Evolutionary conservation across 2,329 filamentous ascomycete species (phyloP).

Genomic region (Fusarium nanum): DNA sequence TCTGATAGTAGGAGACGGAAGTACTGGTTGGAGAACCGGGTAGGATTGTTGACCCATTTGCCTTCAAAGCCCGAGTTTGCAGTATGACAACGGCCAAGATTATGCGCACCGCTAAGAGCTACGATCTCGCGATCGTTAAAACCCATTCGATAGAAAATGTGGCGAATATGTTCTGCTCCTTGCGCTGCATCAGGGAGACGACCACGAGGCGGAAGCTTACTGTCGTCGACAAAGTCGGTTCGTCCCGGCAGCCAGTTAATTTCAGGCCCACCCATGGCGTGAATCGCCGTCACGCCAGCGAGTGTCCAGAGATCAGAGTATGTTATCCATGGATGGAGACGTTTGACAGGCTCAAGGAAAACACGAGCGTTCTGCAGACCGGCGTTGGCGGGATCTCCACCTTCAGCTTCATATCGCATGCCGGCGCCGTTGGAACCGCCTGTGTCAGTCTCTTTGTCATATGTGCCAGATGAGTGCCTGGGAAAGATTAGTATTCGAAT

Average conservation of each 20-base stretch:
- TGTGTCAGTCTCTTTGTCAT: slow-evolving; percentile 4
- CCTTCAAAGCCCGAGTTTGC: slow-evolving; percentile 16
- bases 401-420: slow-evolving; percentile 18
- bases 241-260: slow-evolving; percentile 7
- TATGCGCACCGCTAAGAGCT: slow-evolving; percentile 10
- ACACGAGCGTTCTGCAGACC: slow-evolving; percentile 15
- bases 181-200: slow-evolving; percentile 12
- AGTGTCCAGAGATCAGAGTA: slow-evolving; percentile 15
- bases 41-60: slow-evolving; percentile 12
- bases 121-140: slow-evolving; percentile 11
- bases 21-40: slow-evolving; percentile 16
- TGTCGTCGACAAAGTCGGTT: slow-evolving; percentile 10
- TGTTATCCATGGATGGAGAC: slow-evolving; percentile 11
- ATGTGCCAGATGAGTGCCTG: slow-evolving; percentile 16
- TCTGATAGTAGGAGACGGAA: slow-evolving; percentile 11
- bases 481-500: background rate
- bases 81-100: slow-evolving; percentile 8
- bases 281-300: background rate
- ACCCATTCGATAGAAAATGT: slow-evolving; percentile 13
- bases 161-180: slow-evolving; percentile 9
- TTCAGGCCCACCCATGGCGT: background rate
- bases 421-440: slow-evolving; percentile 13
- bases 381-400: slow-evolving; percentile 13
- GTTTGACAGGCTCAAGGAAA: slow-evolving; percentile 10
- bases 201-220: slow-evolving; percentile 13